phyloP scores from a whole-genome alignment of 2,329 filamentous ascomycete genomes.

The Periglandula ipomoeae region DNA sequence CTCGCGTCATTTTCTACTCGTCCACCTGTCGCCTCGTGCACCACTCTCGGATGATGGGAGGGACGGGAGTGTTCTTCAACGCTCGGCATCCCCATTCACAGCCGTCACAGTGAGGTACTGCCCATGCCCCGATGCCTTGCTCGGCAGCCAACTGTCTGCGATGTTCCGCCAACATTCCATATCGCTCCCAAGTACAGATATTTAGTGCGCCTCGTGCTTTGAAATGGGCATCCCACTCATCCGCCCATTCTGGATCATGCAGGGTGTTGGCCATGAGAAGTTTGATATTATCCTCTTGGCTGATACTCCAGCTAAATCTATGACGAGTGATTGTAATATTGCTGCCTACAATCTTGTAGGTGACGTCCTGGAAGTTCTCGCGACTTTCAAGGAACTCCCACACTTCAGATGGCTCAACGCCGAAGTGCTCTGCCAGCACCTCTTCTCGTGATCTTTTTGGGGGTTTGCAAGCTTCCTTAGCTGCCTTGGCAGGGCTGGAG shows the following conservation, averaged over 20 bases:
- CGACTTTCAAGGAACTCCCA: conserved; percentile 7
- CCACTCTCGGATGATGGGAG: conserved; percentile 4
- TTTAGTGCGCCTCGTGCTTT: conserved; percentile 11
- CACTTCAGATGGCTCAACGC: conserved; percentile 8
- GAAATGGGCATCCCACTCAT: conserved; percentile 17
- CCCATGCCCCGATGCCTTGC: conserved; percentile 5
- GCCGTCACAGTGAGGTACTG: conserved; percentile 3
- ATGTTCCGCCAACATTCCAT: conserved; percentile 15
- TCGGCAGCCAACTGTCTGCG: conserved; percentile 10
- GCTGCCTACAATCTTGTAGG: conserved; percentile 12
- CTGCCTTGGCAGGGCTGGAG: background rate
- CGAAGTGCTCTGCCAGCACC: conserved; percentile 7
- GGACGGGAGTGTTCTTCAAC: conserved; percentile 2
- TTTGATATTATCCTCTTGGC: conserved; percentile 10
- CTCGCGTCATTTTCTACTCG: too few species aligned
- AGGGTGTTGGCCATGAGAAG: conserved; percentile 15
- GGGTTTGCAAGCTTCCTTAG: background rate
- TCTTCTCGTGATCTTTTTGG: background rate
- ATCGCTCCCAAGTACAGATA: conserved; percentile 16
- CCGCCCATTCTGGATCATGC: conserved; percentile 13
- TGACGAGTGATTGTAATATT: conserved; percentile 10
- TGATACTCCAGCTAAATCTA: conserved; percentile 11
- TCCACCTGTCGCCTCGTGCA: background rate
- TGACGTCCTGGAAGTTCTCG: conserved; percentile 1
- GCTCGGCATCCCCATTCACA: conserved; percentile 11